Evolutionary conservation across 768 basidiomycete genomes (phyloP).

Genomic region (Boletus sensibilis): DNA sequence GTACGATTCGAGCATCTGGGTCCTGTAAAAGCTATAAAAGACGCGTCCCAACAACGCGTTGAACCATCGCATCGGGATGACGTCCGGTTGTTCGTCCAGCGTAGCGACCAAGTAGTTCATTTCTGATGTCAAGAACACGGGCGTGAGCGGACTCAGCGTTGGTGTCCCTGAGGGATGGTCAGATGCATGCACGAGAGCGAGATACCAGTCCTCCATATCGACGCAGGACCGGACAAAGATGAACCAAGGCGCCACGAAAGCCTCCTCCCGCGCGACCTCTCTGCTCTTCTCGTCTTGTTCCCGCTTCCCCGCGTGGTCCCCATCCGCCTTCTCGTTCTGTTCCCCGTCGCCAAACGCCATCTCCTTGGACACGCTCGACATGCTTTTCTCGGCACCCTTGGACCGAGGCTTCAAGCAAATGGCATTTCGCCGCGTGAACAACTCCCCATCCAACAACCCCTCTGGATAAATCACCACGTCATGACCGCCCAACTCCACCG

Average conservation of each 20-base stretch:
- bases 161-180: constrained; percentile 61
- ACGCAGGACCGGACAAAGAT: constrained; percentile 85
- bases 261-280: constrained; percentile 48
- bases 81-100: constrained; percentile 91
- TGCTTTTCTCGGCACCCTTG: constrained; percentile 31
- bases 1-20: constrained; percentile 74
- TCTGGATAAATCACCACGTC: constrained; percentile 75
- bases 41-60: constrained; percentile 91
- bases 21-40: constrained; percentile 91
- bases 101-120: constrained; percentile 82
- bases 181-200: constrained; percentile 75
- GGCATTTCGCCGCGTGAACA: constrained; percentile 88
- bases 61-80: constrained; percentile 96
- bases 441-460: constrained; percentile 77
- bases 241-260: constrained; percentile 77
- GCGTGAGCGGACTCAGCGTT: constrained; percentile 55
- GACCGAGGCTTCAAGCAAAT: constrained; percentile 68
- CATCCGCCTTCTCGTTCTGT: constrained; percentile 30
- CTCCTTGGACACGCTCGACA: constrained; percentile 55
- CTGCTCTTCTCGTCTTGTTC: constrained; percentile 38
- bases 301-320: constrained; percentile 22
- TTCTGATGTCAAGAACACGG: constrained; percentile 71
- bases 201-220: constrained; percentile 98
- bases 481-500: constrained; percentile 80
- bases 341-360: constrained; percentile 38